Conservation (phyloP, 176 grass and related monocot genomes). For the Oryza nivara region DNA sequence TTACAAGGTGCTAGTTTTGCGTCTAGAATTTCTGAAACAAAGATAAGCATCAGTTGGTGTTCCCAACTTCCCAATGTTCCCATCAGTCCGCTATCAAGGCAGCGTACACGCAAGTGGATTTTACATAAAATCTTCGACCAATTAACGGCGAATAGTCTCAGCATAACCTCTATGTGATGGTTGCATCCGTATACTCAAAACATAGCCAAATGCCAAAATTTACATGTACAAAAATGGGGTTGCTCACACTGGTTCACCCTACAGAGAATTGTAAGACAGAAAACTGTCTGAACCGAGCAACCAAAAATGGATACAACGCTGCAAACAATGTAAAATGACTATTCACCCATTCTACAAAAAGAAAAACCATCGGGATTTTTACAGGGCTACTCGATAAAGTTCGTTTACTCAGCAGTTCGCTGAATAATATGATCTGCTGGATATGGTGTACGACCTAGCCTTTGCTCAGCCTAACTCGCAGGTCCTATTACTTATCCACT, state of each 20-base stretch:
- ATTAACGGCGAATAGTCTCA: neutral
- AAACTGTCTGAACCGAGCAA: conserved; percentile 8
- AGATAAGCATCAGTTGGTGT: neutral
- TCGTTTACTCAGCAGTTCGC: neutral
- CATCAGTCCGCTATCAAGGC: neutral
- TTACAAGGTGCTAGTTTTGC: neutral
- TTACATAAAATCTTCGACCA: neutral
- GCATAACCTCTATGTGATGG: too few relatives aligned
- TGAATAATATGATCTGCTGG: conserved; percentile 6
- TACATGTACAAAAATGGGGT: neutral
- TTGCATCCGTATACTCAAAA: neutral
- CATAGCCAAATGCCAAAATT: neutral
- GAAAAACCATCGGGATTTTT: conserved; percentile 23
- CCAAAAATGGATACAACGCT: neutral
- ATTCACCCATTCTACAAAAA: conserved; percentile 23
- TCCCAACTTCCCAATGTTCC: too few relatives aligned
- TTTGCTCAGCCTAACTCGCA: conserved; percentile 16
- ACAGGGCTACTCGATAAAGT: conserved; percentile 39
- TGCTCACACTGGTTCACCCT: neutral
- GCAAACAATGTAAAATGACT: conserved; percentile 36
- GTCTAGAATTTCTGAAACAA: neutral
- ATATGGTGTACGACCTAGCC: conserved; percentile 44
- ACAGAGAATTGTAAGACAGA: neutral
- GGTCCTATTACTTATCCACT: conserved; percentile 28
- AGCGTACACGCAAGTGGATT: neutral